Percentiles rank a stretch among this genome's conserved stretches.
Evolutionary conservation across 805 yeast genomes (phyloP).

Genomic region (Tetrapisispora namnaoensis): DNA sequence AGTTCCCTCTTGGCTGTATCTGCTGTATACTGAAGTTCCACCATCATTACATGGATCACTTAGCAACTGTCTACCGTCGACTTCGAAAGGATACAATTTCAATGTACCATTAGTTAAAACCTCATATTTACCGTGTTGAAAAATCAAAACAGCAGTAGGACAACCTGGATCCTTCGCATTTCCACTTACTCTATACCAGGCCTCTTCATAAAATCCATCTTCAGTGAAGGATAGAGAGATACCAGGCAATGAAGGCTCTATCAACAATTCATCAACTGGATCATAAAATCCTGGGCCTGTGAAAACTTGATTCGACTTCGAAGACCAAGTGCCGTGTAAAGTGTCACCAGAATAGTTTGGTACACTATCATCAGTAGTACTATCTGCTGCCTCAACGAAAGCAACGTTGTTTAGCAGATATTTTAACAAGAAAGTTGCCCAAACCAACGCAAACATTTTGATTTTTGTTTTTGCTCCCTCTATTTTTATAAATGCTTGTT

Average conservation of each 20-base stretch:
- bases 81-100: conserved; percentile 59
- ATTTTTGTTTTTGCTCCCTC: background rate
- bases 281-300: conserved; percentile 96
- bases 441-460: background rate
- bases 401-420: background rate
- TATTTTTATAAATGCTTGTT: too few species aligned
- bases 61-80: conserved; percentile 87
- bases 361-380: background rate
- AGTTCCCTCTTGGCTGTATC: conserved; percentile 60
- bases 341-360: conserved; percentile 5
- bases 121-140: conserved; percentile 81
- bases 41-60: conserved; percentile 75
- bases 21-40: conserved; percentile 51
- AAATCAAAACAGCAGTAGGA: conserved; percentile 71
- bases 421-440: background rate
- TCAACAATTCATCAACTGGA: conserved; percentile 87
- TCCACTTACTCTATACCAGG: conserved; percentile 67
- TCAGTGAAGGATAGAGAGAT: conserved; percentile 84
- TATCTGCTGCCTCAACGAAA: background rate
- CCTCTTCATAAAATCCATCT: conserved; percentile 89
- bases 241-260: conserved; percentile 95
- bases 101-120: conserved; percentile 57
- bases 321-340: conserved; percentile 80
- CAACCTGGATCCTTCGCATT: conserved; percentile 70
- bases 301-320: conserved; percentile 87